Base-by-base conservation (phyloP, 2,329 filamentous ascomycete species). In the Cladosporium sp. region DNA sequence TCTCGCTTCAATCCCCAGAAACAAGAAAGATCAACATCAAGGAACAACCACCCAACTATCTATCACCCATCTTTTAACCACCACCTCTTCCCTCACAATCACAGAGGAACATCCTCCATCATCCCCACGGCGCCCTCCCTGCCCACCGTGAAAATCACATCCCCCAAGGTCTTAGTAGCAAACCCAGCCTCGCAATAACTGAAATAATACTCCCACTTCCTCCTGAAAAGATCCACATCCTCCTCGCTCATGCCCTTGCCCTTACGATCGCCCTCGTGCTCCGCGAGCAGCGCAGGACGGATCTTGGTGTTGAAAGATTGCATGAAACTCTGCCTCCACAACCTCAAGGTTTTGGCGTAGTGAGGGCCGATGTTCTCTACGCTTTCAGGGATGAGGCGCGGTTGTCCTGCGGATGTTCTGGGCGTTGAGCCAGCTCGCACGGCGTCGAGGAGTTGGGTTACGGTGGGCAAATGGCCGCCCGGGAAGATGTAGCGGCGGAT, bases 121-220 rank as follows among this genome's bases (percentile, higher is more conserved):
- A 86, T 74, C 66, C 86, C 80, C 60, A 80, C 65, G 2, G 80
- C 76, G 2, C 82, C 80, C 61, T 86, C 83, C 36, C 82, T 73
- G 2, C 78, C 81, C 9, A 86, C 80, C 0, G 83, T 87, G 55
- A 90, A 80, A 43, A 88, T 86, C 1, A 82, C 82, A 67, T 88
- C 85, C 2, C 84, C 84, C 16, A 89, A 65, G 2, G 83, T 86
- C 68, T 87, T 87, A 5, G 81, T 85, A 51, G 78, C 71, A 60
- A 89, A 88, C 0, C 84, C 85, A 33, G 84, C 84, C 64, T 88
- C 85, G 55, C 84, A 88, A 62, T 88, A 88, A 18, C 78, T 74
- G 66, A 88, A 89, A 63, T 88, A 89, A 60, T 88, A 89, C 72
- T 86, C 78, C 85, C 85, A 89, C 64, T 87, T 88, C 55, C 79